These are phyloP conservation scores for Oryza longistaminata DNA, from an alignment of 176 grass and related monocot genomes.

Conservation along the genomic window DNA sequence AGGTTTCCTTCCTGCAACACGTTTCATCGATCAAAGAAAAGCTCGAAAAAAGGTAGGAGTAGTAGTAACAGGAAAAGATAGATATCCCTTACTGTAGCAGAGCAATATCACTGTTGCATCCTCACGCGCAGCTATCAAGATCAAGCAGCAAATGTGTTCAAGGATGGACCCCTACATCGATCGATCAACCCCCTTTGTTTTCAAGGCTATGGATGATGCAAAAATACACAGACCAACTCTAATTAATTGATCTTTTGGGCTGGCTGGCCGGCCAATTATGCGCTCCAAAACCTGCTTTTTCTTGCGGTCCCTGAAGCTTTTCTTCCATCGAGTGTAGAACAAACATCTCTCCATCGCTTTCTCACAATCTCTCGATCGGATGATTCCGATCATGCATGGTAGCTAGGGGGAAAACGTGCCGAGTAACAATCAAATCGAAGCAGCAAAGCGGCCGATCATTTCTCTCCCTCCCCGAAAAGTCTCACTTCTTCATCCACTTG, in stretches of 20 bases:
- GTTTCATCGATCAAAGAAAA: background rate
- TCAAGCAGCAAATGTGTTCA: background rate
- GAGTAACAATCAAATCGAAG: background rate
- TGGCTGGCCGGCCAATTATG: conserved; percentile 31
- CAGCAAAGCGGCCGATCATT: background rate
- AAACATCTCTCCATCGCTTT: background rate
- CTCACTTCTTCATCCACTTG: background rate
- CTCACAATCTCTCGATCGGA: background rate
- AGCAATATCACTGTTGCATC: background rate
- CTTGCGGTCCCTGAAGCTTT: conserved; percentile 33
- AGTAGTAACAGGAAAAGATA: background rate
- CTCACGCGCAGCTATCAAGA: conserved; percentile 21
- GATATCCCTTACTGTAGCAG: background rate
- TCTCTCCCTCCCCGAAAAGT: background rate
- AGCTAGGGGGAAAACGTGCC: background rate
- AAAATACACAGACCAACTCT: background rate
- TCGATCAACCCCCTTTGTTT: background rate
- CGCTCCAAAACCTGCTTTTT: background rate
- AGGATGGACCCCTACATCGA: conserved; percentile 30
- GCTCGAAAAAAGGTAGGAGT: background rate
- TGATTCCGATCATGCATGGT: background rate
- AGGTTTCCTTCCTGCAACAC: background rate
- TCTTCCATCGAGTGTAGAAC: background rate
- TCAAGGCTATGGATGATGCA: background rate
- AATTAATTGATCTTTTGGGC: background rate